These are phyloP conservation scores for Podaxis mareebaensis DNA, from an alignment of 768 basidiomycete genomes.

Conservation along the genomic window DNA sequence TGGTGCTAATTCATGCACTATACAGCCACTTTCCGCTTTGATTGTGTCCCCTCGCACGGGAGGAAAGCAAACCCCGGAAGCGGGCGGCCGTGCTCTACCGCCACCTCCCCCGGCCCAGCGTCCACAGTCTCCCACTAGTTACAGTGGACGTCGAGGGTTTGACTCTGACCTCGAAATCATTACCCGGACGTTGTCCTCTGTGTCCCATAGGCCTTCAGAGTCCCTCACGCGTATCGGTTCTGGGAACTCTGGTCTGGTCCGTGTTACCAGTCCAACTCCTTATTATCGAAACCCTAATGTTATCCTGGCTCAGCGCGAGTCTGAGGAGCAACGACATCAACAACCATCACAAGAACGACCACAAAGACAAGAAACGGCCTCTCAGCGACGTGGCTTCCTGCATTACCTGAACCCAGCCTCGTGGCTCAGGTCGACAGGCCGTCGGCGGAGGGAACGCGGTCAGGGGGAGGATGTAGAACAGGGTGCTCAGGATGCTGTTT, in stretches of 20 bases:
- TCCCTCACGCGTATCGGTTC: neutral
- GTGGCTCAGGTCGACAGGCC: neutral
- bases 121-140: neutral
- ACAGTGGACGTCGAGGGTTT: neutral
- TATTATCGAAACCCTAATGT: slow-evolving; percentile 12
- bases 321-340: neutral
- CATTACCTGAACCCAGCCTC: slow-evolving; percentile 5
- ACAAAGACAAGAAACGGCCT: neutral
- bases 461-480: neutral
- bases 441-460: neutral
- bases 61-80: neutral
- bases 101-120: neutral
- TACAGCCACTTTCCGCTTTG: slow-evolving; percentile 11
- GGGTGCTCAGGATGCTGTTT: neutral
- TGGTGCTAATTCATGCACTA: neutral
- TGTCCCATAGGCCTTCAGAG: neutral
- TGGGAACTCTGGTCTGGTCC: slow-evolving; percentile 1
- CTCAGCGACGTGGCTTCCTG: neutral
- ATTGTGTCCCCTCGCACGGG: neutral
- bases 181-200: slow-evolving; percentile 6
- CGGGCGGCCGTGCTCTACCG: neutral
- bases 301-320: neutral
- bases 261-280: slow-evolving; percentile 6
- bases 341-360: neutral
- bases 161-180: neutral